Conservation (phyloP, 768 basidiomycete genomes). For the Suillus ampliporus region DNA sequence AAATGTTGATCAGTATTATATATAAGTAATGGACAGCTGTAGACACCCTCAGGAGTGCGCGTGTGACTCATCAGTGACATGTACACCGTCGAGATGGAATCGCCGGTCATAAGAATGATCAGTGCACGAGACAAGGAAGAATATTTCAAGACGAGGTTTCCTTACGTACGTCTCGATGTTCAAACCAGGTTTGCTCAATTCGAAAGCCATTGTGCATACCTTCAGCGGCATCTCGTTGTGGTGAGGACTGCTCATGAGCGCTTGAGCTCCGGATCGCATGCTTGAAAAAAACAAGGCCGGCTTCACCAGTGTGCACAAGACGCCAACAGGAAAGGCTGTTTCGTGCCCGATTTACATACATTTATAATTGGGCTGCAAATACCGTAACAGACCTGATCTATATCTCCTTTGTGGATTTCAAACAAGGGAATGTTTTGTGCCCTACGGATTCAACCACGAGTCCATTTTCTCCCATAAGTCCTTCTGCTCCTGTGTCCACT, state of each 20-base stretch:
- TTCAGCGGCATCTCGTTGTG: too few species aligned
- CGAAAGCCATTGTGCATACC: constrained; percentile 14
- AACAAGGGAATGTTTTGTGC: constrained; percentile 17
- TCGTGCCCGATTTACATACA: not conserved
- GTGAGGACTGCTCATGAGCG: too few species aligned
- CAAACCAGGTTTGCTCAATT: constrained; percentile 11
- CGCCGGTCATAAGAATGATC: constrained; percentile 1
- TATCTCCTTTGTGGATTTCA: constrained; percentile 12
- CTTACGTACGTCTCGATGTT: too few species aligned
- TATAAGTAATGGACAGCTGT: not conserved
- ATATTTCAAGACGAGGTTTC: constrained; percentile 1
- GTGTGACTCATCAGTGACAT: not conserved
- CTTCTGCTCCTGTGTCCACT: constrained; percentile 69
- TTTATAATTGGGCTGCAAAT: constrained; percentile 1
- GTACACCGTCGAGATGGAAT: not conserved
- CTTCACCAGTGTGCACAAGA: constrained; percentile 32
- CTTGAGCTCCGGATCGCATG: too few species aligned
- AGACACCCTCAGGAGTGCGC: not conserved
- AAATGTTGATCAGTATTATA: not conserved
- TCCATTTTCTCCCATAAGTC: constrained; percentile 66
- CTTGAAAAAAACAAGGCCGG: too few species aligned
- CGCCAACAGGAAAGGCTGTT: not conserved
- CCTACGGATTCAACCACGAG: constrained; percentile 49
- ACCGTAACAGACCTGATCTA: constrained; percentile 6
- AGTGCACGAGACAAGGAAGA: not conserved